phyloP scores from a whole-genome alignment of 306 rosid species.

The Urtica urens region DNA sequence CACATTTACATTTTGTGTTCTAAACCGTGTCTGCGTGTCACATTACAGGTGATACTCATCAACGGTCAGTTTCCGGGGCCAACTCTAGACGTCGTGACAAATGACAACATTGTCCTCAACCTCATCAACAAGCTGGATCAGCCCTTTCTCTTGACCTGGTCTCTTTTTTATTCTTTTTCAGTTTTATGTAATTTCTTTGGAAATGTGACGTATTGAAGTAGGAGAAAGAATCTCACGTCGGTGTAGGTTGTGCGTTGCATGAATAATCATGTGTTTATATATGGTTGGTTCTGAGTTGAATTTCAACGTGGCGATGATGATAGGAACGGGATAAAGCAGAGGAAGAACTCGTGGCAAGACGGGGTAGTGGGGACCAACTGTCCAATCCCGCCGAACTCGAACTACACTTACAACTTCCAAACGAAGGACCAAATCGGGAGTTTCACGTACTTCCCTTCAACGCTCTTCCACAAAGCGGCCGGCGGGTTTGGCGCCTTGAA shows the following conservation, averaged over 20 bases:
- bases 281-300: too few species aligned
- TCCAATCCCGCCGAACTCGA: slow-evolving; percentile 81
- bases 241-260: neutral
- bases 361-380: slow-evolving; percentile 95
- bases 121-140: slow-evolving; percentile 85
- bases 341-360: slow-evolving; percentile 99
- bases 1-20: neutral
- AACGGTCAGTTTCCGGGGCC: slow-evolving; percentile 98
- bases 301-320: neutral
- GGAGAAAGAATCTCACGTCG: neutral
- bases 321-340: slow-evolving; percentile 92
- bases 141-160: slow-evolving; percentile 83
- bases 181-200: neutral
- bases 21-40: neutral
- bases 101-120: slow-evolving; percentile 77
- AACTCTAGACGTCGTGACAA: slow-evolving; percentile 72
- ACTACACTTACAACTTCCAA: slow-evolving; percentile 79
- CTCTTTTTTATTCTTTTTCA: slow-evolving; percentile 10
- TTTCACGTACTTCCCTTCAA: slow-evolving; percentile 77
- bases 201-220: neutral
- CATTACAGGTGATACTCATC: slow-evolving; percentile 72
- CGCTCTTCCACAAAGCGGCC: slow-evolving; percentile 68
- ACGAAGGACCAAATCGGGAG: slow-evolving; percentile 90
- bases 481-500: slow-evolving; percentile 91
- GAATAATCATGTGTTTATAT: neutral